Evolutionary conservation across 1,284 basidiomycete species (phyloP).

Genomic region (Ustilago hordei): DNA sequence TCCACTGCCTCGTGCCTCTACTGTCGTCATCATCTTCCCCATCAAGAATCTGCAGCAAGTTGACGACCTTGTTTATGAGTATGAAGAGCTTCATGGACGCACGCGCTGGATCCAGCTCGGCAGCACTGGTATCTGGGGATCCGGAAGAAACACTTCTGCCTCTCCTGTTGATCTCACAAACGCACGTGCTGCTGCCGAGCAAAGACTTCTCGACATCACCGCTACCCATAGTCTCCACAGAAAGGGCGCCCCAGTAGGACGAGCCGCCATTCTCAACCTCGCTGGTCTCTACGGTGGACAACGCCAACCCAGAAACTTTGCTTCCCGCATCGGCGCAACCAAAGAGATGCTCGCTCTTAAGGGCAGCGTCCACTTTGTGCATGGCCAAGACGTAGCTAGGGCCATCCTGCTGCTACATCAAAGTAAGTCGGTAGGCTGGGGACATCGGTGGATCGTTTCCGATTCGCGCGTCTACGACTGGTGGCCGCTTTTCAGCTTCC

Average conservation of each 20-base stretch:
- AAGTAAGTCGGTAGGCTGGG: slow-evolving; percentile 34
- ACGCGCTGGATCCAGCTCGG: slow-evolving; percentile 62
- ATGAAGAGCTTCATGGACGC: slow-evolving; percentile 35
- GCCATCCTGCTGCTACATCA: slow-evolving; percentile 52
- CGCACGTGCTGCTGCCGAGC: slow-evolving; percentile 38
- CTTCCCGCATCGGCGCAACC: slow-evolving; percentile 43
- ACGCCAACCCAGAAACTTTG: slow-evolving; percentile 52
- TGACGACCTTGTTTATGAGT: slow-evolving; percentile 48
- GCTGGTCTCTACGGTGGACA: slow-evolving; percentile 59
- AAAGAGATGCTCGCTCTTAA: slow-evolving; percentile 50
- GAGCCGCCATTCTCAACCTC: slow-evolving; percentile 53
- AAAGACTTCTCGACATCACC: slow-evolving; percentile 43
- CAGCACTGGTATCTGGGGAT: slow-evolving; percentile 59
- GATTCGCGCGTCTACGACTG: slow-evolving; percentile 54
- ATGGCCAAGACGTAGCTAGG: slow-evolving; percentile 58
- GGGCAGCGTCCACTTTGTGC: slow-evolving; percentile 59
- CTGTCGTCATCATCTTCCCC: slow-evolving; percentile 76
- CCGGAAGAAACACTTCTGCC: slow-evolving; percentile 33
- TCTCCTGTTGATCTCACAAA: slow-evolving; percentile 46
- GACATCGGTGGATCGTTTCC: slow-evolving; percentile 58
- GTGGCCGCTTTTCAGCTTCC: slow-evolving; percentile 54
- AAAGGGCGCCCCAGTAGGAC: slow-evolving; percentile 1
- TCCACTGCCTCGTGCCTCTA: slow-evolving; percentile 74
- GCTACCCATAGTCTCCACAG: neutral
- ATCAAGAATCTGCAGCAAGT: slow-evolving; percentile 51